Evolutionary conservation across 176 grass and related monocot species (phyloP).

Genomic region (Juncus inflexus): DNA sequence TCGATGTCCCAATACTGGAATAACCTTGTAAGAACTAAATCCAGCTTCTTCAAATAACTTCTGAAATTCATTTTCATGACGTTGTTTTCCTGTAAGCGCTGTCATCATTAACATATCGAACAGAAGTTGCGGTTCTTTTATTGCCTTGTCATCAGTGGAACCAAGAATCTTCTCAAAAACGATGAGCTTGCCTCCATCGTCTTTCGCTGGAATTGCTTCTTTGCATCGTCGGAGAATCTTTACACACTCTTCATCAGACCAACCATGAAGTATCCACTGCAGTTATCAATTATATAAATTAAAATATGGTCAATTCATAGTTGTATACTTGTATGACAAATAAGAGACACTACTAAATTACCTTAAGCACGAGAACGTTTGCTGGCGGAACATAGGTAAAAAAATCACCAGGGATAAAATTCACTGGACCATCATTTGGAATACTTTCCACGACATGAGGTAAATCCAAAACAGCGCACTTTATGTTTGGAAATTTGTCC

Average conservation of each 20-base stretch:
- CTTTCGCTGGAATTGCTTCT: constrained; percentile 29
- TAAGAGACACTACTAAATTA: background rate
- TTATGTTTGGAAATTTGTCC: constrained; percentile 35
- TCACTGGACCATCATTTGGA: constrained; percentile 26
- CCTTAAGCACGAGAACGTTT: constrained; percentile 7
- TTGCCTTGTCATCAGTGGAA: background rate
- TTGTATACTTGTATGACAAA: background rate
- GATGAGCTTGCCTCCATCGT: constrained; percentile 36
- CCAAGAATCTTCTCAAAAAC: constrained; percentile 38
- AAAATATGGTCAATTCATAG: background rate
- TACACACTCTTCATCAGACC: constrained; percentile 37
- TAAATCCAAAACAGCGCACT: constrained; percentile 39
- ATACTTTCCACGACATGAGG: constrained; percentile 30
- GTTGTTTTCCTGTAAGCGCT: background rate
- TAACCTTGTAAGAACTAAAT: constrained; percentile 35
- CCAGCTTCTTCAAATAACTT: constrained; percentile 23
- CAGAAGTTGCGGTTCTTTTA: constrained; percentile 10
- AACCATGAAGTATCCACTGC: constrained; percentile 35
- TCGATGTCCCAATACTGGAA: constrained; percentile 18
- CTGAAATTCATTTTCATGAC: constrained; percentile 25
- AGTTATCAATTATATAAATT: constrained; percentile 1
- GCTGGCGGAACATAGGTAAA: constrained; percentile 6
- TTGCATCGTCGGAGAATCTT: constrained; percentile 40
- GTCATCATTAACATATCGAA: constrained; percentile 22
- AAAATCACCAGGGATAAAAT: constrained; percentile 42